Evolutionary conservation across 2,329 filamentous ascomycete species (phyloP).

Genomic region (Colletotrichum australisinense): DNA sequence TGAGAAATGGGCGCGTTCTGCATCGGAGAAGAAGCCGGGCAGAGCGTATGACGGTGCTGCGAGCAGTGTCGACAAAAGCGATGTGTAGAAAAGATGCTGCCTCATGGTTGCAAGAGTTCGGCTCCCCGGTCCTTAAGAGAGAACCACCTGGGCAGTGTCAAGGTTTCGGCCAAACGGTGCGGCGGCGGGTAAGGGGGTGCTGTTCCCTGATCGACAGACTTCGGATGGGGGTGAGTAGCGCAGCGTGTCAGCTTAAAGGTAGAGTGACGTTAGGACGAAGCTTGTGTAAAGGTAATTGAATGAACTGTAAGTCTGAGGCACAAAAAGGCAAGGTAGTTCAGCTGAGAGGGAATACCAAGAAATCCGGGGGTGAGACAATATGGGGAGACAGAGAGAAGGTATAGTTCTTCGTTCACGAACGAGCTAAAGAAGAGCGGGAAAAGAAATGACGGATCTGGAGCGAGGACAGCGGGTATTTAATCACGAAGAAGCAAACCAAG

Average conservation of each 20-base stretch:
- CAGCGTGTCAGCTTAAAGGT: conserved; percentile 26
- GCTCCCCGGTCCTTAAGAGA: conserved; percentile 28
- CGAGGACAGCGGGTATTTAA: conserved; percentile 26
- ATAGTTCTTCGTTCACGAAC: neutral
- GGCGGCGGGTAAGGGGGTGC: conserved; percentile 20
- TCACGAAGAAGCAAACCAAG: neutral
- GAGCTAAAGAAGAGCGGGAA: neutral
- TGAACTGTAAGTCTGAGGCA: neutral
- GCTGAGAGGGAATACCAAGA: neutral
- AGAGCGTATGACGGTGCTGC: conserved; percentile 16
- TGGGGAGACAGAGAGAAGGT: neutral
- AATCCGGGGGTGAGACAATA: neutral
- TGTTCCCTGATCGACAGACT: conserved; percentile 31
- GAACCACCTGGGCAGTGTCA: conserved; percentile 14
- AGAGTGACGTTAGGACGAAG: conserved; percentile 20
- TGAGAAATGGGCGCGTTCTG: neutral
- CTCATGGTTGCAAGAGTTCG: conserved; percentile 27
- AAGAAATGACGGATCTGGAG: neutral
- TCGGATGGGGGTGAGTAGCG: conserved; percentile 28
- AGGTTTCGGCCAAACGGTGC: conserved; percentile 28
- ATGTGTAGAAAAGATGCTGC: conserved; percentile 24
- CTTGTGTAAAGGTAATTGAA: neutral
- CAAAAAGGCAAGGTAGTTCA: neutral
- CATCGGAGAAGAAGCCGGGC: conserved; percentile 10
- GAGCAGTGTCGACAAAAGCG: conserved; percentile 30